phyloP scores from a whole-genome alignment of 805 yeast species.

The Danielia reshetovae region DNA sequence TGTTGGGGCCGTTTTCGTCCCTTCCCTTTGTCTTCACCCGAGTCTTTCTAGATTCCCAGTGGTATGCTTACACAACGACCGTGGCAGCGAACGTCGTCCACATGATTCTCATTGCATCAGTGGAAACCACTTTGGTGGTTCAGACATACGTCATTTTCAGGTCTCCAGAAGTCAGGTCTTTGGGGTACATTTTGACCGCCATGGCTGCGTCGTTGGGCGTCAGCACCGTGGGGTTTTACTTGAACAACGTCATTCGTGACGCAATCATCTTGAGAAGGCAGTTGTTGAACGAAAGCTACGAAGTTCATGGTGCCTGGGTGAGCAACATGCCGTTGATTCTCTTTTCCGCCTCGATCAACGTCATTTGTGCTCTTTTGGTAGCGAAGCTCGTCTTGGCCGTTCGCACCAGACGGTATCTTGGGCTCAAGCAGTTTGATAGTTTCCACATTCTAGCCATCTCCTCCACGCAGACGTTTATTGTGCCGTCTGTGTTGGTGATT shows the following conservation, averaged over 20 bases:
- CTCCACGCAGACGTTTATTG: slow-evolving; percentile 74
- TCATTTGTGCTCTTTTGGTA: slow-evolving; percentile 57
- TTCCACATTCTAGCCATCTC: slow-evolving; percentile 77
- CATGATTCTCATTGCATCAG: slow-evolving; percentile 52
- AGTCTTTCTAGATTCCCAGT: slow-evolving; percentile 22
- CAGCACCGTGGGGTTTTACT: slow-evolving; percentile 56
- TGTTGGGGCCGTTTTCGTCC: slow-evolving; percentile 50
- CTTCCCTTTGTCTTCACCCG: slow-evolving; percentile 41
- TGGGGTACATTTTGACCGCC: slow-evolving; percentile 35
- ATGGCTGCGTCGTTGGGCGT: slow-evolving; percentile 43
- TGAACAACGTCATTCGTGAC: slow-evolving; percentile 42
- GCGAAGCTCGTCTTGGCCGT: slow-evolving; percentile 68
- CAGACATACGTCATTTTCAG: slow-evolving; percentile 72
- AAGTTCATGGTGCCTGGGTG: slow-evolving; percentile 34
- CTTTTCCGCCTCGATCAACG: slow-evolving; percentile 64
- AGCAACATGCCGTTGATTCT: slow-evolving; percentile 54
- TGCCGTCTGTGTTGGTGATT: slow-evolving; percentile 70
- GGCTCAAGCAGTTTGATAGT: slow-evolving; percentile 77
- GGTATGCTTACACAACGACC: slow-evolving; percentile 42
- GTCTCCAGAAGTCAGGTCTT: slow-evolving; percentile 44
- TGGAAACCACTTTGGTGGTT: slow-evolving; percentile 63
- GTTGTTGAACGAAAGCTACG: slow-evolving; percentile 1
- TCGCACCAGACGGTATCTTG: slow-evolving; percentile 67
- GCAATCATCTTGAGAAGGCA: slow-evolving; percentile 1
- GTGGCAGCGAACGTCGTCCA: slow-evolving; percentile 62